phyloP scores from a whole-genome alignment of 768 basidiomycete genomes.

The Lyophyllum shimeji region DNA sequence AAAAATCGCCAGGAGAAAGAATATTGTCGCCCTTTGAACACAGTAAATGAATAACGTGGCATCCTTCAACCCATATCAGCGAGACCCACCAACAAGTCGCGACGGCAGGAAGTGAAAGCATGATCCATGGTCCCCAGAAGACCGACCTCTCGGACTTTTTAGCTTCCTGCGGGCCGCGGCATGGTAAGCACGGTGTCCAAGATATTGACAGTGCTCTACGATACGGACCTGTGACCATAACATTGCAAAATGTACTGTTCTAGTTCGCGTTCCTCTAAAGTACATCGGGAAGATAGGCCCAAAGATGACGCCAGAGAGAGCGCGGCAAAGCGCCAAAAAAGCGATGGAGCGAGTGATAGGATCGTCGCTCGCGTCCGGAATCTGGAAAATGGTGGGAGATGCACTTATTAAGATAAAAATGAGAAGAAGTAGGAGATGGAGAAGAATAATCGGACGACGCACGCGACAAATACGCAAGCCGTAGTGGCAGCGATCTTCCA shows the following conservation, averaged over 20 bases:
- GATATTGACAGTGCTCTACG: background rate
- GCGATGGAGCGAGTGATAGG: conserved; percentile 16
- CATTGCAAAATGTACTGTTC: conserved; percentile 14
- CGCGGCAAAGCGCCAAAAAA: conserved; percentile 14
- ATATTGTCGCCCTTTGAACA: conserved; percentile 6
- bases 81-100: conserved; percentile 10
- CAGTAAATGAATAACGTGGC: no score
- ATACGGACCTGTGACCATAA: conserved; percentile 11
- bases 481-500: conserved; percentile 15
- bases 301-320: conserved; percentile 13
- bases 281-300: conserved; percentile 16
- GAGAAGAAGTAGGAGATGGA: background rate
- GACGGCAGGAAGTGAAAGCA: conserved; percentile 16
- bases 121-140: conserved; percentile 11
- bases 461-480: conserved; percentile 18
- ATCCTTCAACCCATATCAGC: background rate
- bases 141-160: background rate
- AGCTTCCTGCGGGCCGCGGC: background rate
- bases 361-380: conserved; percentile 14
- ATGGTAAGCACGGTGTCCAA: background rate
- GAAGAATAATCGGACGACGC: background rate
- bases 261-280: conserved; percentile 6
- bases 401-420: background rate
- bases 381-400: conserved; percentile 16
- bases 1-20: conserved; percentile 13